Evolutionary conservation across 371 early-diverging fungal species (phyloP).

Genomic region (Sporodiniella umbellata): DNA sequence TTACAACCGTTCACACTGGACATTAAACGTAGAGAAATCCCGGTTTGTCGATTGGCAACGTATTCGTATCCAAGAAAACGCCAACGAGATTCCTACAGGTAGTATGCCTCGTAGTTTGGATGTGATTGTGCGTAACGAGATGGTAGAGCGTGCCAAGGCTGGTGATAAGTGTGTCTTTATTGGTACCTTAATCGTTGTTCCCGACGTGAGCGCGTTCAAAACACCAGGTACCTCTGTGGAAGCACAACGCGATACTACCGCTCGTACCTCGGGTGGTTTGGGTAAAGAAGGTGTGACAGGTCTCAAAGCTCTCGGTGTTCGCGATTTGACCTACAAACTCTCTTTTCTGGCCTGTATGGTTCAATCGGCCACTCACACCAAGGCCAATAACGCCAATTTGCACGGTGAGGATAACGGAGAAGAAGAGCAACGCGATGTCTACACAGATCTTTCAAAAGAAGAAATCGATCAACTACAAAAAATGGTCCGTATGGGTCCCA

Average conservation of each 20-base stretch:
- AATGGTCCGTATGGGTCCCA: constrained; percentile 63
- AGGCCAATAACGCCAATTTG: constrained; percentile 36
- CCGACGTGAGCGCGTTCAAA: constrained; percentile 85
- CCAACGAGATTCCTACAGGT: constrained; percentile 97
- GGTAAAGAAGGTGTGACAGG: constrained; percentile 82
- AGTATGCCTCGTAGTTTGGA: constrained; percentile 98
- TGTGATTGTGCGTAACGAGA: constrained; percentile 94
- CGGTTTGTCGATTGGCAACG: constrained; percentile 99
- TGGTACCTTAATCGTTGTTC: constrained; percentile 94
- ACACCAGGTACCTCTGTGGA: constrained; percentile 66
- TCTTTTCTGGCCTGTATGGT: constrained; percentile 90
- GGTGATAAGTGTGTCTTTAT: constrained; percentile 95
- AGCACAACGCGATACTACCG: constrained; percentile 60
- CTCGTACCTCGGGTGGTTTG: constrained; percentile 61
- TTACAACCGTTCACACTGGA: constrained; percentile 84
- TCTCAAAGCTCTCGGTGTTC: constrained; percentile 84
- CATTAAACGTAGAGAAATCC: constrained; percentile 80
- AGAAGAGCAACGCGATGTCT: constrained; percentile 60
- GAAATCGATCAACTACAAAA: constrained; percentile 74
- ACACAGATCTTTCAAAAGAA: constrained; percentile 61
- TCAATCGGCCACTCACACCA: constrained; percentile 53
- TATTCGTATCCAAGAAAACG: constrained; percentile 97
- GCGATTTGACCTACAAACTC: constrained; percentile 90
- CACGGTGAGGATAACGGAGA: constrained; percentile 57
- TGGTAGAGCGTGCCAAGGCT: constrained; percentile 96